Evolutionary conservation across 331 rosid species (phyloP), one percentile per base, ranked within the genome.

Genomic region (Spiraea crenata): DNA sequence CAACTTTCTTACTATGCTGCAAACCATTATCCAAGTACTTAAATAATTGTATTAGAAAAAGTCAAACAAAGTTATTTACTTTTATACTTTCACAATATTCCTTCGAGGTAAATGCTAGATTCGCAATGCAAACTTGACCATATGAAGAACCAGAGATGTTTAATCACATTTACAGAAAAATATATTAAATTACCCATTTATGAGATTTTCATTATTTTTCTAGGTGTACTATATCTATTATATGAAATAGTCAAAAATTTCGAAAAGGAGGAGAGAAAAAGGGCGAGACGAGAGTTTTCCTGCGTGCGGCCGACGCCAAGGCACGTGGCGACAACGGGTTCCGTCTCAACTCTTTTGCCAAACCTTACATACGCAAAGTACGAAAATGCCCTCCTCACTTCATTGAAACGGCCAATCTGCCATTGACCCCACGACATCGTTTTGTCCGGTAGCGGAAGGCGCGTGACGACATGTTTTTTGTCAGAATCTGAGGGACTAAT

Each of bases 281-380:
- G 13, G 19, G 34, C 59, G 40, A 62, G 79, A 71, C 65, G 52
- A 40, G 82, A 74, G 81, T 83, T 82, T 25, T 77, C 67, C 78
- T 47, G 93, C 93, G 87, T 93, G 90, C 86, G 84, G 81, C 85
- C 88, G 69, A 92, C 89, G 90, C 93, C 90, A 86, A 74, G 82
- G 85, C 92, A 93, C 85, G 93, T 88, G 92, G 85, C 92, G 89
- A 88, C 96, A 88, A 90, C 79, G 87, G 88, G 85, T 82, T 88
- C 81, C 88, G 67, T 85, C 88, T 77, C 42, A 69, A 72, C 37
- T 25, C 77, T 40, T 76, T 75, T 48, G 76, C 85, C 77, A 63
- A 78, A 82, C 81, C 10, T 74, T 25, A 58, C 48, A 8, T 3
- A 1, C 5, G 0, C 0, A 10, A 59, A 38, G 71, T 16, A 78